phyloP scores from a whole-genome alignment of 306 rosid genomes.

The Quercus mongolica region DNA sequence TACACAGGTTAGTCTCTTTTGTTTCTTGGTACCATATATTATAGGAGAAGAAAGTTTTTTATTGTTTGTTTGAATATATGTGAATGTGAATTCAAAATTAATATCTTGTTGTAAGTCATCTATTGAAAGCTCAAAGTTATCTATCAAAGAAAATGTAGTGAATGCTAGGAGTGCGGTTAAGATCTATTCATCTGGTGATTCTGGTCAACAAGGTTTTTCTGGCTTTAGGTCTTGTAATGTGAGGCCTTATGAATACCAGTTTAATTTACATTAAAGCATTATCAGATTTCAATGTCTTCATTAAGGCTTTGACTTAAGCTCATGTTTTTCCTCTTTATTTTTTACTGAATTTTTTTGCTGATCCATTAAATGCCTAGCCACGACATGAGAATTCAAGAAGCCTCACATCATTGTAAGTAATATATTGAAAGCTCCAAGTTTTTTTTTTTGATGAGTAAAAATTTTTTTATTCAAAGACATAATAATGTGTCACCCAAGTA shows the following conservation, averaged over 20 bases:
- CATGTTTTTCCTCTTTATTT: neutral
- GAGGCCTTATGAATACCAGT: neutral
- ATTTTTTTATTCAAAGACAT: too few relatives aligned
- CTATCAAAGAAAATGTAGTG: neutral
- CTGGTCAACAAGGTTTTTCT: neutral
- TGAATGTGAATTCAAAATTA: neutral
- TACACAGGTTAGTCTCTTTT: conserved; percentile 57
- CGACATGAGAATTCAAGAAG: too few relatives aligned
- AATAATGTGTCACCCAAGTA: too few relatives aligned
- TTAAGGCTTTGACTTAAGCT: neutral
- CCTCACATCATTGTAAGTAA: neutral
- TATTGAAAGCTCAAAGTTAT: neutral
- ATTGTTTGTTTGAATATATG: neutral
- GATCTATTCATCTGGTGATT: neutral
- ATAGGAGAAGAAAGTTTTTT: neutral
- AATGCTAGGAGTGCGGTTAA: neutral
- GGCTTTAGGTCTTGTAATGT: neutral
- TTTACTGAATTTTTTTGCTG: neutral
- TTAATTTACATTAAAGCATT: neutral
- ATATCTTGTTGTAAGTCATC: neutral
- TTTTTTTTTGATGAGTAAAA: too few relatives aligned
- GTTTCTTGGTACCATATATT: neutral
- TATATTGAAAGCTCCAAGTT: neutral
- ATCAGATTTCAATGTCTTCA: neutral
- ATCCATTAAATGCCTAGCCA: neutral